Evolutionary conservation across 768 basidiomycete genomes (phyloP).

Genomic region (Kwoniella shandongensis): DNA sequence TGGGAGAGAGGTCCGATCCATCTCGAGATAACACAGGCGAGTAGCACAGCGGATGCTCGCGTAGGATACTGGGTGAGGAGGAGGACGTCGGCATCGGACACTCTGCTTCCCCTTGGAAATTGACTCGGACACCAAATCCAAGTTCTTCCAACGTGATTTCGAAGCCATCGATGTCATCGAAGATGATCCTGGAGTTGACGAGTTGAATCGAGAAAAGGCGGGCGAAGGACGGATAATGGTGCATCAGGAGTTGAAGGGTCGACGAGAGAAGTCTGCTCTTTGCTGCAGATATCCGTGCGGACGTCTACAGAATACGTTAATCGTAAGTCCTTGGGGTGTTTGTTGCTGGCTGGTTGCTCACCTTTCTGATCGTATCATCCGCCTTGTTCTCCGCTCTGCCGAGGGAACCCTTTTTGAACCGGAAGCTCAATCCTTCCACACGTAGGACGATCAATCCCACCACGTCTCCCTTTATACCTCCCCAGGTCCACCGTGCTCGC

Average conservation of each 20-base stretch:
- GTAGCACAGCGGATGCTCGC: conserved; percentile 11
- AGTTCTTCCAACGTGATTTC: conserved; percentile 21
- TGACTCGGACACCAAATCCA: conserved; percentile 18
- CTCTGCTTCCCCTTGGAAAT: conserved; percentile 25
- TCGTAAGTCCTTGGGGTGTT: no score
- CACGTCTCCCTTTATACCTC: conserved; percentile 24
- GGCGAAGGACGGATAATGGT: conserved; percentile 33
- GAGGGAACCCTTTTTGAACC: not conserved
- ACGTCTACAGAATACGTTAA: no score
- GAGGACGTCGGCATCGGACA: conserved; percentile 8
- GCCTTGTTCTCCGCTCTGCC: no score
- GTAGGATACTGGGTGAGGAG: conserved; percentile 2
- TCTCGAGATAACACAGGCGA: conserved; percentile 6
- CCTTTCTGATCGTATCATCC: no score
- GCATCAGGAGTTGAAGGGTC: conserved; percentile 30
- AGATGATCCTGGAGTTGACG: conserved; percentile 15
- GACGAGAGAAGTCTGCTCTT: conserved; percentile 2
- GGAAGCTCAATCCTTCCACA: conserved; percentile 35
- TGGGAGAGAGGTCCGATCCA: conserved; percentile 6
- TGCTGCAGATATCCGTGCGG: no score
- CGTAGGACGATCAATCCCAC: conserved; percentile 29
- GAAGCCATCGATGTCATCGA: conserved; percentile 22
- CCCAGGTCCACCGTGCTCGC: conserved; percentile 31
- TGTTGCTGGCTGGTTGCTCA: no score
- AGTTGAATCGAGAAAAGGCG: conserved; percentile 27